Evolutionary conservation across 2,329 filamentous ascomycete species (phyloP).

Genomic region (Zymoseptoria tritici): DNA sequence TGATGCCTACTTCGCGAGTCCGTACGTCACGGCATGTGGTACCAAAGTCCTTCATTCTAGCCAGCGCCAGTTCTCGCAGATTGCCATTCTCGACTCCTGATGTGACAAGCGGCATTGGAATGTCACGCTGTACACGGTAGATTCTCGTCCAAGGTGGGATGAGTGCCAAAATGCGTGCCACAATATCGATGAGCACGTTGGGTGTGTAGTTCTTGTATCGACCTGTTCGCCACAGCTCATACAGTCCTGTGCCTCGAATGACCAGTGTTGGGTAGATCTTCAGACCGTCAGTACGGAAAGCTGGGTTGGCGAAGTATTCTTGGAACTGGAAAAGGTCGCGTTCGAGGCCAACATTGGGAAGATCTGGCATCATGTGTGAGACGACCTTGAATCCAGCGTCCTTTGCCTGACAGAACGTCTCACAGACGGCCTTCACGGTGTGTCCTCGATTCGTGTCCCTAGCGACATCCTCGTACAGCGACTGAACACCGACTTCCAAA

Average conservation of each 20-base stretch:
- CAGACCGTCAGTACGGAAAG: slow-evolving; percentile 89
- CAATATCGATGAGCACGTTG: slow-evolving; percentile 89
- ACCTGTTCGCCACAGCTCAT: slow-evolving; percentile 95
- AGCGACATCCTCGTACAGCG: slow-evolving; percentile 96
- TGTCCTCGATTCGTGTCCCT: slow-evolving; percentile 95
- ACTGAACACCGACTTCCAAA: slow-evolving; percentile 91
- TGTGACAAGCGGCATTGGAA: slow-evolving; percentile 99
- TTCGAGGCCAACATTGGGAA: slow-evolving; percentile 98
- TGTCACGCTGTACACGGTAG: slow-evolving; percentile 96
- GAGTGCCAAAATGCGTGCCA: slow-evolving; percentile 89
- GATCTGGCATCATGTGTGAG: slow-evolving; percentile 98
- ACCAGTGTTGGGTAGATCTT: slow-evolving; percentile 98
- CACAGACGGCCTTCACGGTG: slow-evolving; percentile 87
- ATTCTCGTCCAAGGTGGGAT: slow-evolving; percentile 97
- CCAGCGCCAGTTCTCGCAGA: slow-evolving; percentile 81
- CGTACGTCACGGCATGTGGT: slow-evolving; percentile 94
- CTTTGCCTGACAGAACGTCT: slow-evolving; percentile 95
- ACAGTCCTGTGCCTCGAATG: slow-evolving; percentile 90
- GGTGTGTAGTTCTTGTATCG: slow-evolving; percentile 98
- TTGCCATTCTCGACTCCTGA: slow-evolving; percentile 98
- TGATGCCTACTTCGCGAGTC: slow-evolving; percentile 93
- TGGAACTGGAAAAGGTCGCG: slow-evolving; percentile 93
- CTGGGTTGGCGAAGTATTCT: slow-evolving; percentile 96
- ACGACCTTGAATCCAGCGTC: slow-evolving; percentile 99
- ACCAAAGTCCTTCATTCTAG: slow-evolving; percentile 98